phyloP scores from a whole-genome alignment of 306 rosid genomes.

The Canavalia ensiformis region DNA sequence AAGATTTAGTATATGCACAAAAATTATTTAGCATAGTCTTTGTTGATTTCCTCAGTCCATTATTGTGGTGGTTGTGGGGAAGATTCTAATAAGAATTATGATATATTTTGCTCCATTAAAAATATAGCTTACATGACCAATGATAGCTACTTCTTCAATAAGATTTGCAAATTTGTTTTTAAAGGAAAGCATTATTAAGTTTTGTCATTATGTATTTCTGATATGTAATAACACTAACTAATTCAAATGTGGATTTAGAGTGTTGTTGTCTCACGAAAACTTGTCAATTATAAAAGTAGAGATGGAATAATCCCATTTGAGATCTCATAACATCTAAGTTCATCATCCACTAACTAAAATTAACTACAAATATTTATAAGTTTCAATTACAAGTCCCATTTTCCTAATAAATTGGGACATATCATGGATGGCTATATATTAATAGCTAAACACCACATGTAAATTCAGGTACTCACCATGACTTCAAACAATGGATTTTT shows the following conservation, averaged over 20 bases:
- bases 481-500: slow-evolving; percentile 39
- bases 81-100: background rate
- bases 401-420: slow-evolving; percentile 58
- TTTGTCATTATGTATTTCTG: background rate
- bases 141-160: slow-evolving; percentile 40
- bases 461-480: slow-evolving; percentile 34
- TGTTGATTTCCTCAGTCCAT: slow-evolving; percentile 22
- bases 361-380: slow-evolving; percentile 50
- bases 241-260: background rate
- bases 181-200: background rate
- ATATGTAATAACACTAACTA: background rate
- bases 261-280: background rate
- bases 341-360: slow-evolving; percentile 46
- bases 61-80: slow-evolving; percentile 40
- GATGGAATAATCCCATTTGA: background rate
- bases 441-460: slow-evolving; percentile 40
- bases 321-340: background rate
- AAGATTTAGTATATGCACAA: background rate
- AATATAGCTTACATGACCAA: slow-evolving; percentile 2
- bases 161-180: background rate
- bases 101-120: background rate
- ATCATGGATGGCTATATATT: slow-evolving; percentile 38
- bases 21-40: background rate
- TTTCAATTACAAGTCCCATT: slow-evolving; percentile 57
- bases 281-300: background rate